phyloP scores from a whole-genome alignment of 768 basidiomycete species.

The Lentinula edodes region DNA sequence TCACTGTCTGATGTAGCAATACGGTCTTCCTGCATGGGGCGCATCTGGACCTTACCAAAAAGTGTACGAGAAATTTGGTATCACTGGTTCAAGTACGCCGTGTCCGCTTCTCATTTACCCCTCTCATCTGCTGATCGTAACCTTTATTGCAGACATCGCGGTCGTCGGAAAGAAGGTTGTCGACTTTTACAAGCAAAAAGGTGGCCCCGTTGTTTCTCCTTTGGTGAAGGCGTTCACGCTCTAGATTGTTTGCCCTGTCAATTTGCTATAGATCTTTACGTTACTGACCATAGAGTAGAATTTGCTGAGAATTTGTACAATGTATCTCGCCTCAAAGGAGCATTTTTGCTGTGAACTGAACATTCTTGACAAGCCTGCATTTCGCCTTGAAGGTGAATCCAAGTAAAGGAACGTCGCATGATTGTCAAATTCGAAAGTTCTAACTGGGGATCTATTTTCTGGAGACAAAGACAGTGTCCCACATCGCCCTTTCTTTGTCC shows the following conservation, averaged over 20 bases:
- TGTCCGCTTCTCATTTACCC: constrained; percentile 12
- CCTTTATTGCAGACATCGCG: constrained; percentile 57
- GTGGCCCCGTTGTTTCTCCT: constrained; percentile 67
- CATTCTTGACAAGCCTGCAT: neutral
- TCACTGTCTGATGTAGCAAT: constrained; percentile 41
- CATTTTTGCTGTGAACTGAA: no score
- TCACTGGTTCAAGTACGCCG: constrained; percentile 64
- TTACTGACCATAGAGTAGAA: neutral
- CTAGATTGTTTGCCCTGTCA: neutral
- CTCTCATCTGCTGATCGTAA: neutral
- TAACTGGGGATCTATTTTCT: constrained; percentile 45
- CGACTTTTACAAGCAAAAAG: constrained; percentile 78
- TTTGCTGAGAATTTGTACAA: neutral
- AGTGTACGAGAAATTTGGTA: constrained; percentile 88
- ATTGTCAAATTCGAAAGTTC: neutral
- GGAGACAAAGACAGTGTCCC: constrained; percentile 75
- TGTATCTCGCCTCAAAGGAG: neutral
- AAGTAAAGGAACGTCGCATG: neutral
- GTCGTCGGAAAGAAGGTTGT: constrained; percentile 80
- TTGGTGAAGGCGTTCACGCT: constrained; percentile 59
- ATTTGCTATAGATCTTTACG: neutral
- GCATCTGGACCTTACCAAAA: constrained; percentile 86
- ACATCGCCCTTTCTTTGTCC: constrained; percentile 67
- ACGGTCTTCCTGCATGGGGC: constrained; percentile 72
- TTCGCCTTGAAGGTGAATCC: no score